Evolutionary conservation across 2,329 filamentous ascomycete genomes (phyloP), one percentile per base, ranked within the genome.

Genomic region (Sclerotinia borealis): DNA sequence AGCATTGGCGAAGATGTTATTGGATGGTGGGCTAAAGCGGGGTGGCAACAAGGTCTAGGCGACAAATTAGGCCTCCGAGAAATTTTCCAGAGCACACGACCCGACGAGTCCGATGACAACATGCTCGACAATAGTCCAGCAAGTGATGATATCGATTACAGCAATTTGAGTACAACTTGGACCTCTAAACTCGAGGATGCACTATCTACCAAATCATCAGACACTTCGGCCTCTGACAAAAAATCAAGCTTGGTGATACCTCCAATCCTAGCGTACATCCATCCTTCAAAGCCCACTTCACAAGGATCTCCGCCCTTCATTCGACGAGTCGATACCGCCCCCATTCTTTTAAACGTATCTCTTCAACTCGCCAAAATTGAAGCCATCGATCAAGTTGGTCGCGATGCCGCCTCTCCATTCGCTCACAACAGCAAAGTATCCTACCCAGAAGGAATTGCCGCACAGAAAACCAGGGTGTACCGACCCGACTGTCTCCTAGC

Each of bases 1-100:
- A 96, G 88, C 63, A 87, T 99, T 54, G 90, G 90, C 37, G 93
- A 98, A 75, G 93, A 98, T 72, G 86, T 97, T 7, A 80, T 98
- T 19, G 92, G 93, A 8, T 96, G 91, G 90, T 96, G 93, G 92
- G 91, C 93, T 39, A 98, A 98, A 75, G 87, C 93, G 0, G 87
- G 87, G 61, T 99, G 95, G 95, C 93, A 98, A 75, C 80, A 84
- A 3, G 90, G 91, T 0, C 79, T 97, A 3, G 85, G 84, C 0
- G 85, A 89, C 59, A 97, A 96, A 76, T 81, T 98, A 9, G 84
- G 87, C 1, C 78, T 96, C 59, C 79, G 84, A 56, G 81, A 88
- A 50, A 83, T 93, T 4, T 80, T 95, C 56, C 80, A 83, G 17
- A 79, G 73, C 64, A 74, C 74, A 59, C 68, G 75, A 10, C 72